phyloP scores from a whole-genome alignment of 2,329 filamentous ascomycete genomes.

The Colletotrichum filicis region DNA sequence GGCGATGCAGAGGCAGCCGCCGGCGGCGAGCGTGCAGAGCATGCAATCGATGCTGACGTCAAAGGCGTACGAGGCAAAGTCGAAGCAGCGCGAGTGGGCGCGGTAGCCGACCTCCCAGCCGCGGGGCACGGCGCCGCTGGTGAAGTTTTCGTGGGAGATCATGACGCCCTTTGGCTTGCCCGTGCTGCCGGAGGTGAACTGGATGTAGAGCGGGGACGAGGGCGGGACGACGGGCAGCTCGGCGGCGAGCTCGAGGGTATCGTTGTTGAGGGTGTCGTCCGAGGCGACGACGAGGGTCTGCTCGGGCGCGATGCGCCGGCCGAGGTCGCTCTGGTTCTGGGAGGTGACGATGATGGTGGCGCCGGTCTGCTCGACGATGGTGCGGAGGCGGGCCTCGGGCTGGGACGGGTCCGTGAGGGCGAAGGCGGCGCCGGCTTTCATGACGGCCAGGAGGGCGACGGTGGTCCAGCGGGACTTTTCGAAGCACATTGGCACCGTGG shows the following conservation, averaged over 20 bases:
- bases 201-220: slow-evolving; percentile 61
- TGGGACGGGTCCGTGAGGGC: slow-evolving; percentile 59
- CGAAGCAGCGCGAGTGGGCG: slow-evolving; percentile 54
- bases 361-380: slow-evolving; percentile 56
- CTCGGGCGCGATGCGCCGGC: slow-evolving; percentile 47
- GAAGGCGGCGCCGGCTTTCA: slow-evolving; percentile 61
- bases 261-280: slow-evolving; percentile 13
- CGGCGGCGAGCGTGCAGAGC: slow-evolving; percentile 61
- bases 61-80: slow-evolving; percentile 65
- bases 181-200: slow-evolving; percentile 74
- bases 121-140: slow-evolving; percentile 56
- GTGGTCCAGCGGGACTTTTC: slow-evolving; percentile 60
- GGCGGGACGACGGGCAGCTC: slow-evolving; percentile 53
- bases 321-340: slow-evolving; percentile 49
- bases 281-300: slow-evolving; percentile 48
- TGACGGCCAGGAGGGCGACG: slow-evolving; percentile 56
- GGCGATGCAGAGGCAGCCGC: slow-evolving; percentile 64
- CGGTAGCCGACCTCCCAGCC: slow-evolving; percentile 55
- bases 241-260: slow-evolving; percentile 25
- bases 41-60: slow-evolving; percentile 66
- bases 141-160: slow-evolving; percentile 58
- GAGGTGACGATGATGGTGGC: slow-evolving; percentile 54
- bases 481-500: slow-evolving; percentile 60
- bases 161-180: slow-evolving; percentile 73
- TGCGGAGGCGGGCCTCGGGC: slow-evolving; percentile 55